These are phyloP conservation scores for Xylaria sp. DNA, from an alignment of 2,329 filamentous ascomycete species.

Conservation along the genomic window DNA sequence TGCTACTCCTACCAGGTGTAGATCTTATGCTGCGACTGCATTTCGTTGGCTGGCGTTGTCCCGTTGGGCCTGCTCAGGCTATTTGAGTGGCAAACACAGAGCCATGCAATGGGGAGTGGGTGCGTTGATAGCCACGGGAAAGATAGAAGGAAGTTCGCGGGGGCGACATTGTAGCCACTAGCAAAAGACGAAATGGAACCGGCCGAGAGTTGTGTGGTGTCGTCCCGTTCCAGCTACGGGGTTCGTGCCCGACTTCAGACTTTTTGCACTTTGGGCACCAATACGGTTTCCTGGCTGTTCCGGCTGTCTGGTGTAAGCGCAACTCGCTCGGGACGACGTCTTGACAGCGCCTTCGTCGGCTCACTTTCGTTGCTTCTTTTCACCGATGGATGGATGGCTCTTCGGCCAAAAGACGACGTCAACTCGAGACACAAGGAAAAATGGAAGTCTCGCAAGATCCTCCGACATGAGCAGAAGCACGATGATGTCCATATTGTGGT, in stretches of 20 bases:
- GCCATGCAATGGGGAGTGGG: conserved; percentile 10
- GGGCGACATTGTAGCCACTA: conserved; percentile 22
- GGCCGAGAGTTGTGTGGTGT: conserved; percentile 3
- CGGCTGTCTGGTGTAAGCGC: conserved; percentile 18
- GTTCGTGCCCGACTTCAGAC: conserved; percentile 34
- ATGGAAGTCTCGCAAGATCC: conserved; percentile 4
- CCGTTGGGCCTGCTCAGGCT: conserved; percentile 5
- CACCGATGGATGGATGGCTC: conserved; percentile 5
- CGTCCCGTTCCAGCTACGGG: conserved; percentile 15
- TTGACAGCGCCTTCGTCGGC: not conserved
- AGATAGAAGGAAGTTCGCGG: conserved; percentile 7
- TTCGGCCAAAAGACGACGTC: conserved; percentile 12
- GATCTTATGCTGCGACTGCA: conserved; percentile 18
- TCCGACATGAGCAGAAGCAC: conserved; percentile 11
- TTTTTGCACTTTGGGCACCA: conserved; percentile 36
- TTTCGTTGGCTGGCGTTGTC: conserved; percentile 18
- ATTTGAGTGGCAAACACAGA: conserved; percentile 14
- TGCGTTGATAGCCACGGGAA: too few species aligned
- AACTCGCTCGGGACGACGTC: conserved; percentile 6
- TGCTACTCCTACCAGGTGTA: conserved; percentile 9
- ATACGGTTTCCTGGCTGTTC: conserved; percentile 27
- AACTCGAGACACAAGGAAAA: conserved; percentile 1
- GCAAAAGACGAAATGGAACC: conserved; percentile 11
- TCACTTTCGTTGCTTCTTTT: conserved; percentile 8
- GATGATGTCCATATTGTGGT: conserved; percentile 23